A percentile compares a stretch with the other conserved stretches of the same genome.
These are phyloP conservation scores for Ajuga reptans DNA, from an alignment of 305 asterid species.

Conservation along the genomic window DNA sequence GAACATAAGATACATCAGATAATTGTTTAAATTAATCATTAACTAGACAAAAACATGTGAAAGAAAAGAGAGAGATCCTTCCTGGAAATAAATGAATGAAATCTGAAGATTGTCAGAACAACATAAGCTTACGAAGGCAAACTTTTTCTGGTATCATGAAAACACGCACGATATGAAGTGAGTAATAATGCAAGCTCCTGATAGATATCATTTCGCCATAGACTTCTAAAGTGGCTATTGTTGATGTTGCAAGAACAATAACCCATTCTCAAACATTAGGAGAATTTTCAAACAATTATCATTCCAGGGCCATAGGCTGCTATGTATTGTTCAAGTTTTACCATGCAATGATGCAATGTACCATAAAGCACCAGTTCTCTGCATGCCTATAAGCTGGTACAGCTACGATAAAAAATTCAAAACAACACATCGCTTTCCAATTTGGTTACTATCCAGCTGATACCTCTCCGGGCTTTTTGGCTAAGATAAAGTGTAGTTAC, in stretches of 20 bases:
- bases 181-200: constrained; percentile 5
- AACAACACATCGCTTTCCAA: neutral
- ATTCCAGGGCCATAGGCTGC: constrained; percentile 2
- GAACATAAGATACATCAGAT: neutral
- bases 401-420: neutral
- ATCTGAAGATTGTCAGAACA: neutral
- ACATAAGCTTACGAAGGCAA: constrained; percentile 2
- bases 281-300: neutral
- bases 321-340: neutral
- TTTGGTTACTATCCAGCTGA: constrained; percentile 9
- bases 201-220: neutral
- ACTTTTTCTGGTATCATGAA: neutral
- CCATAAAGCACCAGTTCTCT: neutral
- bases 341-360: neutral
- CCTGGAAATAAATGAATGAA: neutral
- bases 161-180: neutral
- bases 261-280: neutral
- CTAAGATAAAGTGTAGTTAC: constrained; percentile 93
- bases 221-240: neutral
- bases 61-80: neutral
- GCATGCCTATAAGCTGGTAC: constrained; percentile 2
- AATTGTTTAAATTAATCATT: neutral
- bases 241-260: neutral
- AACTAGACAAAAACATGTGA: constrained; percentile 5
- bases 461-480: constrained; percentile 98